These are phyloP conservation scores for Cyclotella kingstonii DNA, from an alignment of 108 stramenopile species.

Conservation along the genomic window DNA sequence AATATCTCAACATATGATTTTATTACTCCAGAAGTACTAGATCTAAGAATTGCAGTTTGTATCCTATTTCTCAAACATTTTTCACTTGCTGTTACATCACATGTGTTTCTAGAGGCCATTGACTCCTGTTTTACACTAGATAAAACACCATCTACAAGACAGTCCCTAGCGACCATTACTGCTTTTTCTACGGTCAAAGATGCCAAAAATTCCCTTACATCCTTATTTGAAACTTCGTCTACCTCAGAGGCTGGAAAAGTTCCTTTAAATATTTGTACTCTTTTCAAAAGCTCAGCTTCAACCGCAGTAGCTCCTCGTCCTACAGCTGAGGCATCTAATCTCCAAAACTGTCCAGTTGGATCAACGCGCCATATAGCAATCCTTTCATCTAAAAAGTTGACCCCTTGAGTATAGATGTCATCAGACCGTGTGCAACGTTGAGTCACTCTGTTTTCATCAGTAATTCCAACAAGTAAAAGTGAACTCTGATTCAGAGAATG, in stretches of 20 bases:
- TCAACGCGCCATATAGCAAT: conserved; percentile 67
- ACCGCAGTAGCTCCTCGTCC: conserved; percentile 49
- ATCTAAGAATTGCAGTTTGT: conserved; percentile 12
- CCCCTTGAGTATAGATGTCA: background rate
- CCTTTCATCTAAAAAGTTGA: background rate
- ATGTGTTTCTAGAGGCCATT: background rate
- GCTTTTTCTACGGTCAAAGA: conserved; percentile 30
- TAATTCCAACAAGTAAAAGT: conserved; percentile 51
- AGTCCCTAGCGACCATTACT: conserved; percentile 33
- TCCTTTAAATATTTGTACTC: conserved; percentile 11
- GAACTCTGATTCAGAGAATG: conserved; percentile 41
- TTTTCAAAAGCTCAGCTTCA: conserved; percentile 46
- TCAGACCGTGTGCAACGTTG: background rate
- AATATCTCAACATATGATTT: conserved; percentile 7
- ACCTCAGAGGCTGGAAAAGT: background rate
- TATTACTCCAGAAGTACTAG: background rate
- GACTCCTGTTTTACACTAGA: conserved; percentile 8
- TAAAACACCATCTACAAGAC: conserved; percentile 39
- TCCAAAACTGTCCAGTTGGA: conserved; percentile 85
- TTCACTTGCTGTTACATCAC: background rate
- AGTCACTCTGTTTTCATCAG: background rate
- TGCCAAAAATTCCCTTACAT: conserved; percentile 35
- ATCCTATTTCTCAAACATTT: conserved; percentile 18
- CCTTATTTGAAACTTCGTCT: conserved; percentile 10
- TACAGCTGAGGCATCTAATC: conserved; percentile 56